Percentiles rank a stretch among this genome's conserved stretches.
Conservation (phyloP, 768 basidiomycete genomes). For the Multifurca ochricompacta region DNA sequence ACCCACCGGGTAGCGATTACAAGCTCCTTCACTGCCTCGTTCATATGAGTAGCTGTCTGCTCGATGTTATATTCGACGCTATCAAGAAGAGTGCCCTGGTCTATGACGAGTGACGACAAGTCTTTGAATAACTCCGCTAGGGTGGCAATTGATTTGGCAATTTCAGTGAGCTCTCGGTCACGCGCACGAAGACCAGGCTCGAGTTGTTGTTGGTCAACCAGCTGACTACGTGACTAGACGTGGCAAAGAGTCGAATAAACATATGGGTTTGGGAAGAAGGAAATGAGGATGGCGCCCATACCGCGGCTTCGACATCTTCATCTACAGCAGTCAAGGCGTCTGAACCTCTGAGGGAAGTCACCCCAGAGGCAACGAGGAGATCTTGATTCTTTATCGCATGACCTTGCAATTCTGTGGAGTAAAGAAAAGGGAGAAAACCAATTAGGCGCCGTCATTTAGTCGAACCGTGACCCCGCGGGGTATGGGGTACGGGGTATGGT, state of each 20-base stretch:
- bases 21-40: constrained; percentile 81
- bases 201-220: constrained; percentile 29
- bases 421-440: neutral
- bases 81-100: constrained; percentile 95
- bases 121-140: constrained; percentile 97
- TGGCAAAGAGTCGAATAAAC: constrained; percentile 17
- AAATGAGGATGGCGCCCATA: constrained; percentile 28
- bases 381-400: constrained; percentile 98
- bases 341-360: constrained; percentile 70
- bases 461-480: constrained; percentile 11
- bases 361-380: constrained; percentile 82
- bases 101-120: constrained; percentile 85
- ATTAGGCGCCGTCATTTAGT: constrained; percentile 3
- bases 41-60: constrained; percentile 72
- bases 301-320: constrained; percentile 84
- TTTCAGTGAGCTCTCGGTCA: constrained; percentile 72
- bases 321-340: constrained; percentile 81
- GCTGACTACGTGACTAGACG: constrained; percentile 30
- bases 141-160: constrained; percentile 84
- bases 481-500: constrained; percentile 14
- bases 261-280: constrained; percentile 6
- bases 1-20: constrained; percentile 71
- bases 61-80: constrained; percentile 98
- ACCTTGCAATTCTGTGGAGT: constrained; percentile 74
- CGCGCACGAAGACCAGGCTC: constrained; percentile 38